phyloP scores from a whole-genome alignment of 345 rosid genomes.

The Schrenkiella parvula region DNA sequence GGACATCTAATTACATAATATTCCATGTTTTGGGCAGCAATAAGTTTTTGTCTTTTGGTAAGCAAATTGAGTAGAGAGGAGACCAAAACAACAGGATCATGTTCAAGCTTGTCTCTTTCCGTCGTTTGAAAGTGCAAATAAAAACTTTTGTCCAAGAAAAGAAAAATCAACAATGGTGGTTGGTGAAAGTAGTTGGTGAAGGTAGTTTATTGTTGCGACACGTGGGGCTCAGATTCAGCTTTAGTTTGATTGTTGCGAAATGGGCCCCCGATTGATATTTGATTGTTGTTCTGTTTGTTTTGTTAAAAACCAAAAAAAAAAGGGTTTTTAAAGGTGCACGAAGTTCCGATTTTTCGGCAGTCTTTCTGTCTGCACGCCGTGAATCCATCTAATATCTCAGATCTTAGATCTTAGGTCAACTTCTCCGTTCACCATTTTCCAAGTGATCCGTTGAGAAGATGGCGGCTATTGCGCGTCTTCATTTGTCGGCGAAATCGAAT shows the following conservation, averaged over 20 bases:
- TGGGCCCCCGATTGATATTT: background rate
- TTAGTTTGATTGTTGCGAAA: slow-evolving; percentile 7
- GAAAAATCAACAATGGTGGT: background rate
- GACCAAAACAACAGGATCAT: background rate
- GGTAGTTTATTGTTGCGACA: slow-evolving; percentile 7
- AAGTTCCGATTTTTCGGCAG: too few relatives aligned
- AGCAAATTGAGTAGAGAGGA: background rate
- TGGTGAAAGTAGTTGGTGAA: slow-evolving; percentile 7
- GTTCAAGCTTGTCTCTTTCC: background rate
- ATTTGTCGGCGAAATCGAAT: slow-evolving; percentile 30
- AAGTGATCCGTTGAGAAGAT: background rate
- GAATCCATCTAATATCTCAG: background rate
- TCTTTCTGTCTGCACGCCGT: background rate
- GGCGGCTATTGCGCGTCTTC: too few relatives aligned
- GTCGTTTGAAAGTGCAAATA: background rate
- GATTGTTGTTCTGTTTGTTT: background rate
- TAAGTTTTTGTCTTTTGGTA: background rate
- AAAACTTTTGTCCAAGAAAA: background rate
- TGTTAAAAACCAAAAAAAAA: background rate
- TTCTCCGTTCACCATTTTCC: background rate
- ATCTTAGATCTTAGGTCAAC: slow-evolving; percentile 14
- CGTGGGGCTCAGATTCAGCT: slow-evolving; percentile 14
- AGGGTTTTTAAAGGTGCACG: background rate
- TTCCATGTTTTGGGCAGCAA: background rate
- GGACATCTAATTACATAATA: background rate